phyloP scores from a whole-genome alignment of 331 rosid species.

The Acacia pycnantha region DNA sequence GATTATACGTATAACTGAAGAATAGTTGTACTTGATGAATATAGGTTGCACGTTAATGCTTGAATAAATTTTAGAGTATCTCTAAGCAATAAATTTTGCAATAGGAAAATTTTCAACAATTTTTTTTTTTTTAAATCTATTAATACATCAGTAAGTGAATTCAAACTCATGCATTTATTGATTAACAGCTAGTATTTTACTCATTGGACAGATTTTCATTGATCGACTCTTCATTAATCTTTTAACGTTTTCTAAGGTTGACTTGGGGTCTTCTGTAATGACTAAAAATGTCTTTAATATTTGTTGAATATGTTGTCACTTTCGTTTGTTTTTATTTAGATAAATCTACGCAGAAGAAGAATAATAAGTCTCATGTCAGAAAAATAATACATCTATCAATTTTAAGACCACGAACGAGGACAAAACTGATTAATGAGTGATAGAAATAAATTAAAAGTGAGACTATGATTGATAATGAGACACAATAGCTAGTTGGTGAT shows the following conservation, averaged over 20 bases:
- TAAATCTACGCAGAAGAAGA: background rate
- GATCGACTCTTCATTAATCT: too few relatives aligned
- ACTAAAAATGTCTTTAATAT: background rate
- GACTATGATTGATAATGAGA: constrained; percentile 32
- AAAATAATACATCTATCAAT: background rate
- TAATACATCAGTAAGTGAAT: background rate
- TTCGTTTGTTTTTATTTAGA: background rate
- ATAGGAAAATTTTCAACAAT: too few relatives aligned
- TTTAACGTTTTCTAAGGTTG: too few relatives aligned
- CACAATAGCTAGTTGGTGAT: constrained; percentile 7
- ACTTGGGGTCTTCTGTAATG: too few relatives aligned
- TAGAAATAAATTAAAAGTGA: background rate
- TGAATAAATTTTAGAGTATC: too few relatives aligned
- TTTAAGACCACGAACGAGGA: background rate
- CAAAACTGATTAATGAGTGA: background rate
- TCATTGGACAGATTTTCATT: background rate
- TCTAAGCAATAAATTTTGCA: too few relatives aligned
- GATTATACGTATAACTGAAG: too few relatives aligned
- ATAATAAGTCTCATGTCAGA: background rate
- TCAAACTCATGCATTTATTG: background rate
- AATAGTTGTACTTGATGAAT: too few relatives aligned
- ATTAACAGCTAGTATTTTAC: background rate
- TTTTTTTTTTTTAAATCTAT: too few relatives aligned
- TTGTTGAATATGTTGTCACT: background rate
- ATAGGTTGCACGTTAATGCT: too few relatives aligned